Percentiles rank a stretch among this genome's conserved stretches.
These are phyloP conservation scores for Rhizophora mangle DNA, from an alignment of 345 rosid species.

Conservation along the genomic window DNA sequence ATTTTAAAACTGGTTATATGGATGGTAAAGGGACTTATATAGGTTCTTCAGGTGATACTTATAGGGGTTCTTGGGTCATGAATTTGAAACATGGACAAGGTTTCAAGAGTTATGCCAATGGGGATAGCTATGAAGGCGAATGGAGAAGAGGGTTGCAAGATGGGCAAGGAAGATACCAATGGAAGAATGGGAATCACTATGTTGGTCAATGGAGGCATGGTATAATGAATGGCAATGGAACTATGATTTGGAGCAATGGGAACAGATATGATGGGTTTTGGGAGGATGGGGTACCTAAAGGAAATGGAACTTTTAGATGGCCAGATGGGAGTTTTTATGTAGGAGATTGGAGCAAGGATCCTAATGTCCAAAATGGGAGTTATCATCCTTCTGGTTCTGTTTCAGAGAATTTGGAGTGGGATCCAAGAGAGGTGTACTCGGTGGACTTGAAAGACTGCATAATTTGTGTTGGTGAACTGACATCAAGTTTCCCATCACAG, in stretches of 20 bases:
- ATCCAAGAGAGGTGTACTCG: constrained; percentile 61
- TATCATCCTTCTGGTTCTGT: constrained; percentile 62
- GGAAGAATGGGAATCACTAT: constrained; percentile 75
- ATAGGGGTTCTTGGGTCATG: constrained; percentile 84
- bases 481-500: constrained; percentile 72
- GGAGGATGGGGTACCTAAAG: constrained; percentile 86
- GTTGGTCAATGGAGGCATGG: constrained; percentile 85
- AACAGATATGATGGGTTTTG: constrained; percentile 89
- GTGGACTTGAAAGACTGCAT: constrained; percentile 60
- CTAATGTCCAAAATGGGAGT: constrained; percentile 73
- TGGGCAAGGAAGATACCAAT: constrained; percentile 84
- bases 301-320: constrained; percentile 80
- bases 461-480: constrained; percentile 57
- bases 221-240: constrained; percentile 70
- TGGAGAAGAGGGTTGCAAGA: constrained; percentile 87
- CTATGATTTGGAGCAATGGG: constrained; percentile 77
- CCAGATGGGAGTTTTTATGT: constrained; percentile 75
- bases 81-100: constrained; percentile 88
- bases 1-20: constrained; percentile 81
- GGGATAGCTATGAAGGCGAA: constrained; percentile 84
- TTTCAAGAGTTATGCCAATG: constrained; percentile 56
- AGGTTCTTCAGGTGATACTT: constrained; percentile 61
- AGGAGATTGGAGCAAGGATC: constrained; percentile 87
- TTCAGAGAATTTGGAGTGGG: constrained; percentile 63
- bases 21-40: constrained; percentile 91